Evolutionary conservation across 2,329 filamentous ascomycete genomes (phyloP), one percentile per base, ranked within the genome.

Genomic region (Graphiopsis chlorocephala): DNA sequence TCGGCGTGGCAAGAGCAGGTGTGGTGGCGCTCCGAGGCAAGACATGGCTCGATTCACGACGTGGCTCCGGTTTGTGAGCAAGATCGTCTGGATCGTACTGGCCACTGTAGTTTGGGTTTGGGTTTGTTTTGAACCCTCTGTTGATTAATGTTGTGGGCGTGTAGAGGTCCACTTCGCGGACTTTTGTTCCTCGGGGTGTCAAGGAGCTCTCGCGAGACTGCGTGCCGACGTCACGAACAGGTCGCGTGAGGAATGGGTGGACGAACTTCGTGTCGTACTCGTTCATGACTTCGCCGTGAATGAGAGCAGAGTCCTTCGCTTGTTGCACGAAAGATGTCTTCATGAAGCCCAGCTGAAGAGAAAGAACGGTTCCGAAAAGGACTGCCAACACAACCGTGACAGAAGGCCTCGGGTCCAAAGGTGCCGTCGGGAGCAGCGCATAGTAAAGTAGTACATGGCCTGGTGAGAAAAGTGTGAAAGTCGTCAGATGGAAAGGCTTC

Each of bases 251-350:
- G 12, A 89, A 85, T 2, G 95, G 95, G 73, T 96, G 92, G 0
- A 99, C 95, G 73, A 90, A 97, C 80, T 99, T 99, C 70, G 88
- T 91, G 75, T 98, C 92, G 75, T 99, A 99, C 78, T 99, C 95
- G 75, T 93, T 89, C 78, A 98, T 84, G 5, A 98, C 94, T 78
- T 98, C 91, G 71, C 90, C 92, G 70, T 96, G 92, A 65, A 99
- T 90, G 55, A 97, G 84, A 2, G 88, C 84, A 1, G 86, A 87
- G 76, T 99, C 95, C 75, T 93, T 96, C 66, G 86, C 87, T 76
- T 98, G 93, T 75, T 94, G 93, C 3, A 86, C 84, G 77, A 94
- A 98, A 35, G 84, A 87, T 2, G 84, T 85, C 66, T 90, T 88
- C 58, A 98, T 81, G 31, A 92, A 81, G 61, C 88, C 84, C 68